Evolutionary conservation across 371 early-diverging fungal genomes (phyloP).

Genomic region (Batkoa obscura): DNA sequence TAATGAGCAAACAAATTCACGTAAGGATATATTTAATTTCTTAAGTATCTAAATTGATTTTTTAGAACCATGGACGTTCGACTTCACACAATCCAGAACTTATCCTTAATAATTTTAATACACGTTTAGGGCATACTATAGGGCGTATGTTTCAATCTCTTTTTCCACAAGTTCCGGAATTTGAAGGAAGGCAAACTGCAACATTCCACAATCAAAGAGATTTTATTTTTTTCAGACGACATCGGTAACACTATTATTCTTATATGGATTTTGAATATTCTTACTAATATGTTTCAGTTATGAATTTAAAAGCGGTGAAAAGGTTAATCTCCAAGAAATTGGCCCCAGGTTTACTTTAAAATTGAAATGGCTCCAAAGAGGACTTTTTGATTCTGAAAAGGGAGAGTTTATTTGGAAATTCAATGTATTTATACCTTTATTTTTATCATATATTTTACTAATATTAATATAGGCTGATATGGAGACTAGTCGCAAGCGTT

Average conservation of each 20-base stretch:
- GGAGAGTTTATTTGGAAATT: conserved; percentile 92
- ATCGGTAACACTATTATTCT: conserved; percentile 31
- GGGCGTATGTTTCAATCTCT: conserved; percentile 92
- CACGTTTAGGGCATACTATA: conserved; percentile 88
- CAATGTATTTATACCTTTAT: conserved; percentile 18
- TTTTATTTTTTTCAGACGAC: conserved; percentile 96
- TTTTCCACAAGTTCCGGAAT: conserved; percentile 93
- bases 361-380: conserved; percentile 85
- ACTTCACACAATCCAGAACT: conserved; percentile 88
- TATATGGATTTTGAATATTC: not conserved
- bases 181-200: conserved; percentile 86
- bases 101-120: conserved; percentile 94
- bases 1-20: conserved; percentile 54
- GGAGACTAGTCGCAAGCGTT: conserved; percentile 66
- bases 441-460: not conserved
- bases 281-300: conserved; percentile 18
- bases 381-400: conserved; percentile 62
- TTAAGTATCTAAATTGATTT: not conserved
- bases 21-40: conserved; percentile 14
- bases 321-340: conserved; percentile 81
- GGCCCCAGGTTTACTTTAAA: conserved; percentile 95
- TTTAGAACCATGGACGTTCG: conserved; percentile 59
- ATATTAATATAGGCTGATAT: conserved; percentile 31
- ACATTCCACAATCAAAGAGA: conserved; percentile 99
- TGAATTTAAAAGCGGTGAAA: conserved; percentile 75